A percentile compares a stretch with the other conserved stretches of the same genome.
phyloP scores from a whole-genome alignment of 805 yeast genomes.

The Wickerhamomyces canadensis region DNA sequence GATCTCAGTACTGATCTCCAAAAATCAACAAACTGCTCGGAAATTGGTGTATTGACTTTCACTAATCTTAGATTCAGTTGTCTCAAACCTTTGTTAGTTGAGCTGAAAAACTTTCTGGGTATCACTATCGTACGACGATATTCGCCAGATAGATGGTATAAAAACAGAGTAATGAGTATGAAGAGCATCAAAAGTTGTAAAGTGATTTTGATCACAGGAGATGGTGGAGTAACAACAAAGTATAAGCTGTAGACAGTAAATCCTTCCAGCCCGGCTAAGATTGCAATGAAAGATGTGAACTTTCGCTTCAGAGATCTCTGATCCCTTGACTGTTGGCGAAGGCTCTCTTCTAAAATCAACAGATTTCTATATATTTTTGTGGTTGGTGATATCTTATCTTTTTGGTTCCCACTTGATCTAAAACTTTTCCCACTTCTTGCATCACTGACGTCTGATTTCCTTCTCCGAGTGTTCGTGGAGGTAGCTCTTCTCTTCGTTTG shows the following conservation, averaged over 20 bases:
- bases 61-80: slow-evolving; percentile 77
- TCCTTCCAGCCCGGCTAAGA: slow-evolving; percentile 35
- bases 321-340: slow-evolving; percentile 74
- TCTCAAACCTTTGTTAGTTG: slow-evolving; percentile 86
- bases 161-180: slow-evolving; percentile 57
- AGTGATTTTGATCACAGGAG: slow-evolving; percentile 32
- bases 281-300: slow-evolving; percentile 33
- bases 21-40: slow-evolving; percentile 31
- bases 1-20: slow-evolving; percentile 25
- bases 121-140: slow-evolving; percentile 78
- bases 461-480: slow-evolving; percentile 9
- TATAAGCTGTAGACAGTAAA: slow-evolving; percentile 35
- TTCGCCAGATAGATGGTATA: slow-evolving; percentile 86
- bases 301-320: slow-evolving; percentile 57
- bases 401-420: slow-evolving; percentile 19
- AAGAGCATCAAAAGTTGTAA: slow-evolving; percentile 54
- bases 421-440: slow-evolving; percentile 17
- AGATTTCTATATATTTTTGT: slow-evolving; percentile 79
- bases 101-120: slow-evolving; percentile 71
- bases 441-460: slow-evolving; percentile 23
- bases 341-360: slow-evolving; percentile 77
- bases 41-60: slow-evolving; percentile 41
- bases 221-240: slow-evolving; percentile 32
- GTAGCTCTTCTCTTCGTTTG: slow-evolving; percentile 6
- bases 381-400: slow-evolving; percentile 37